These are phyloP conservation scores for Metschnikowia gelsemii DNA, from an alignment of 805 yeast species.

Conservation along the genomic window DNA sequence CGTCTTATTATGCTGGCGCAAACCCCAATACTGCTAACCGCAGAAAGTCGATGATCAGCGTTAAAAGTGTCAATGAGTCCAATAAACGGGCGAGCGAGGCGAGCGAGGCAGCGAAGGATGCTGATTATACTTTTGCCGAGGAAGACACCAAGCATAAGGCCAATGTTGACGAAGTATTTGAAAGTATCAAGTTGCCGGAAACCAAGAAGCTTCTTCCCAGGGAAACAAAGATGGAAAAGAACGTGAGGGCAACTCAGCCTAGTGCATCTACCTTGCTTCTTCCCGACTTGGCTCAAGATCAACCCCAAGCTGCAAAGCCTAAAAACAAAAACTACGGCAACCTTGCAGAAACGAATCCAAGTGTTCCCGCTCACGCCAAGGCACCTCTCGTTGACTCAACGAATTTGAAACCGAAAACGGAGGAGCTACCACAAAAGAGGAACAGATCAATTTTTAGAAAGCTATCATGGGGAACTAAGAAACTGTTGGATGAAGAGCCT, in stretches of 20 bases:
- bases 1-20: slow-evolving; percentile 37
- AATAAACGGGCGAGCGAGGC: slow-evolving; percentile 1
- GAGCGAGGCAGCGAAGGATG: slow-evolving; percentile 19
- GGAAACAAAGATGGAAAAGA: slow-evolving; percentile 2
- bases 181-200: slow-evolving; percentile 49
- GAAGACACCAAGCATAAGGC: slow-evolving; percentile 11
- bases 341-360: slow-evolving; percentile 4
- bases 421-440: slow-evolving; percentile 25
- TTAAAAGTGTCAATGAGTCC: slow-evolving; percentile 20
- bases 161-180: slow-evolving; percentile 34
- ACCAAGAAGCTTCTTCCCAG: slow-evolving; percentile 22
- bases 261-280: slow-evolving; percentile 38
- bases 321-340: slow-evolving; percentile 5
- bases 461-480: slow-evolving; percentile 49
- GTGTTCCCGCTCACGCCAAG: slow-evolving; percentile 4
- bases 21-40: slow-evolving; percentile 31
- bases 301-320: slow-evolving; percentile 8
- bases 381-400: slow-evolving; percentile 35
- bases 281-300: slow-evolving; percentile 23
- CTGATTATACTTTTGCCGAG: slow-evolving; percentile 21
- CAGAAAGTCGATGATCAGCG: slow-evolving; percentile 13
- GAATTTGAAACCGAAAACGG: slow-evolving; percentile 10
- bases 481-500: slow-evolving; percentile 31
- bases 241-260: slow-evolving; percentile 25
- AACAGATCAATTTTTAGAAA: slow-evolving; percentile 48